A percentile compares a stretch with the other conserved stretches of the same genome.
Conservation (phyloP, 148 eudicot genomes). For the Chenopodium berlandieri region DNA sequence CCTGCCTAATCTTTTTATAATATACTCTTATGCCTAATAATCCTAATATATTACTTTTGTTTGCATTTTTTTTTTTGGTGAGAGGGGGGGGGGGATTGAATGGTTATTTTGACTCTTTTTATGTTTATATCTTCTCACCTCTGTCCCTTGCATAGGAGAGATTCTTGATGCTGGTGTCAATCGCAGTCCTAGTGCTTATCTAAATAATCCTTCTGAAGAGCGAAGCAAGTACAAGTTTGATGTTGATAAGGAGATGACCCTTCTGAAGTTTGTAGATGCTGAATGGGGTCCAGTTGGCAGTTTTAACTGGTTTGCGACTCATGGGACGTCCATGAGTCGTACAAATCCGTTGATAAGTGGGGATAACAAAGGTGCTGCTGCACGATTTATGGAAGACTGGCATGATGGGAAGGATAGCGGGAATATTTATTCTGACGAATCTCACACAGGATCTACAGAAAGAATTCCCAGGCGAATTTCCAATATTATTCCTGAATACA, state of each 20-base stretch:
- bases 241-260: constrained; percentile 90
- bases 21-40: neutral
- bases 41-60: neutral
- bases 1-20: neutral
- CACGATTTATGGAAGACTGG: constrained; percentile 98
- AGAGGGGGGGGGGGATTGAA: neutral
- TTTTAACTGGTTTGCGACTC: constrained; percentile 99
- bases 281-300: constrained; percentile 94
- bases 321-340: constrained; percentile 98
- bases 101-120: neutral
- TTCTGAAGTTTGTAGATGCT: constrained; percentile 87
- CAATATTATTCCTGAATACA: constrained; percentile 55
- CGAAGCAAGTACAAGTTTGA: constrained; percentile 78
- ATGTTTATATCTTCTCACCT: neutral
- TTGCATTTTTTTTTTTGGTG: neutral
- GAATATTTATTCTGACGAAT: constrained; percentile 26
- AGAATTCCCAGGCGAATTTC: constrained; percentile 72
- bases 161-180: constrained; percentile 79
- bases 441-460: constrained; percentile 24
- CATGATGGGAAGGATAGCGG: constrained; percentile 48
- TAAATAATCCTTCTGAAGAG: constrained; percentile 81
- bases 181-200: constrained; percentile 91
- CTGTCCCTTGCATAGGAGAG: constrained; percentile 57
- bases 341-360: constrained; percentile 89
- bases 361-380: constrained; percentile 98